A percentile compares a stretch with the other conserved stretches of the same genome.
Conservation (phyloP, 2,329 filamentous ascomycete species). For the Beauveria sp. region DNA sequence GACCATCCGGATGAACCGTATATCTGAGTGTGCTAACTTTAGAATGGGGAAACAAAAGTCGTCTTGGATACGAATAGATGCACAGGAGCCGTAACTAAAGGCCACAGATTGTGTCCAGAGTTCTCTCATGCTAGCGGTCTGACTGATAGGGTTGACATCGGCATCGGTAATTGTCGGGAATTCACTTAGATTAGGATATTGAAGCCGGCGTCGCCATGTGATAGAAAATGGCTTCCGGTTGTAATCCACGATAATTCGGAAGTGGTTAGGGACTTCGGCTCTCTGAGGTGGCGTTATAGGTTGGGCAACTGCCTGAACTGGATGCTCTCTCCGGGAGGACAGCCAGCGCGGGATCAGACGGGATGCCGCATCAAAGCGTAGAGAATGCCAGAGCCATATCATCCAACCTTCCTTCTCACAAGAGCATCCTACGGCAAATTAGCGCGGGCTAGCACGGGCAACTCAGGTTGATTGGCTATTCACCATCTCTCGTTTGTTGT, state of each 20-base stretch:
- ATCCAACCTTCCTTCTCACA: too few species aligned
- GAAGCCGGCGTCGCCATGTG: background rate
- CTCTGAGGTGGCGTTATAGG: background rate
- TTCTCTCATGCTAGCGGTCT: background rate
- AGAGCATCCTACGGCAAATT: too few species aligned
- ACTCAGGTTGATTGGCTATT: too few species aligned
- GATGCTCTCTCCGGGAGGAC: background rate
- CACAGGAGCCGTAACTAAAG: background rate
- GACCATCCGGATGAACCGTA: background rate
- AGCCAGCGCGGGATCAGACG: too few species aligned
- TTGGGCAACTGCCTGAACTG: background rate
- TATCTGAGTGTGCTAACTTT: background rate
- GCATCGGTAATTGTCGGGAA: background rate
- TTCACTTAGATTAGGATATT: background rate
- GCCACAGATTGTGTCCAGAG: background rate
- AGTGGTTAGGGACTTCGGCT: background rate
- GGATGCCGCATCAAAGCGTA: too few species aligned
- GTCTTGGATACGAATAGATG: background rate
- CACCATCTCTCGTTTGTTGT: too few species aligned
- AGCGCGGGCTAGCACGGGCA: too few species aligned
- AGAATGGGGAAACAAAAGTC: background rate
- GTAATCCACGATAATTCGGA: background rate
- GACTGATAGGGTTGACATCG: background rate
- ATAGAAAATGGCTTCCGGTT: background rate
- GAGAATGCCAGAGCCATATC: too few species aligned